Conservation (phyloP, 2,329 filamentous ascomycete species). For the Coniochaeta ligniaria region DNA sequence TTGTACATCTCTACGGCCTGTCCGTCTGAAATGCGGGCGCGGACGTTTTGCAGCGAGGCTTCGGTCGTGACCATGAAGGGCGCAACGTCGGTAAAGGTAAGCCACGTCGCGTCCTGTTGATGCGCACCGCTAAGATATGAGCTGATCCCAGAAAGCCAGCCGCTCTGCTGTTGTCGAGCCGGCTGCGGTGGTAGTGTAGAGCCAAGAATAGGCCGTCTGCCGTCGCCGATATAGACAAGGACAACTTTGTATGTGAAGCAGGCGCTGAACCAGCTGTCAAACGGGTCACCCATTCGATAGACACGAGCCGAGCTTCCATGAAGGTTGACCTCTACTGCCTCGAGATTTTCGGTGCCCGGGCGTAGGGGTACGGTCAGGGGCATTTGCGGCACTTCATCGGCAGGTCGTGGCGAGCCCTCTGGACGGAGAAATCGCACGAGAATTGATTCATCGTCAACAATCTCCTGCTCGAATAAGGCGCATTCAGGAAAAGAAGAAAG, state of each 20-base stretch:
- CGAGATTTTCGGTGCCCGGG: constrained; percentile 39
- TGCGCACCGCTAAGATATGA: constrained; percentile 16
- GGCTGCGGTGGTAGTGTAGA: constrained; percentile 34
- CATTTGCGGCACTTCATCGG: constrained; percentile 29
- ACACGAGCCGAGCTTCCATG: constrained; percentile 50
- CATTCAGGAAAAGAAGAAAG: constrained; percentile 50
- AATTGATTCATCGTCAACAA: constrained; percentile 28
- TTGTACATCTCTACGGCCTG: constrained; percentile 54
- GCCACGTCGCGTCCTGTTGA: constrained; percentile 26
- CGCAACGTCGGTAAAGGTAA: constrained; percentile 69
- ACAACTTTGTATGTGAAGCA: constrained; percentile 56
- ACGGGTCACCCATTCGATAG: constrained; percentile 55
- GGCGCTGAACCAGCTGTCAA: constrained; percentile 60
- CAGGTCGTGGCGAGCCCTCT: constrained; percentile 18
- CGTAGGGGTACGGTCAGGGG: constrained; percentile 50
- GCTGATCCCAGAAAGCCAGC: constrained; percentile 27
- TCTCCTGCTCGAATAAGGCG: constrained; percentile 55
- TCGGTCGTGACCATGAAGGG: constrained; percentile 67
- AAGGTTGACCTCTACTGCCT: constrained; percentile 46
- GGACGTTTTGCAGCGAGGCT: constrained; percentile 62
- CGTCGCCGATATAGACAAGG: constrained; percentile 58
- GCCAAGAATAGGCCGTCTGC: constrained; percentile 54
- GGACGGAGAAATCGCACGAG: constrained; percentile 32
- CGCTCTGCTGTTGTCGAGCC: constrained; percentile 8
- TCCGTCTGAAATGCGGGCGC: constrained; percentile 41